A percentile compares a stretch with the other conserved stretches of the same genome.
Evolutionary conservation across 2,329 filamentous ascomycete genomes (phyloP).

Genomic region (Exophiala aquamarina): DNA sequence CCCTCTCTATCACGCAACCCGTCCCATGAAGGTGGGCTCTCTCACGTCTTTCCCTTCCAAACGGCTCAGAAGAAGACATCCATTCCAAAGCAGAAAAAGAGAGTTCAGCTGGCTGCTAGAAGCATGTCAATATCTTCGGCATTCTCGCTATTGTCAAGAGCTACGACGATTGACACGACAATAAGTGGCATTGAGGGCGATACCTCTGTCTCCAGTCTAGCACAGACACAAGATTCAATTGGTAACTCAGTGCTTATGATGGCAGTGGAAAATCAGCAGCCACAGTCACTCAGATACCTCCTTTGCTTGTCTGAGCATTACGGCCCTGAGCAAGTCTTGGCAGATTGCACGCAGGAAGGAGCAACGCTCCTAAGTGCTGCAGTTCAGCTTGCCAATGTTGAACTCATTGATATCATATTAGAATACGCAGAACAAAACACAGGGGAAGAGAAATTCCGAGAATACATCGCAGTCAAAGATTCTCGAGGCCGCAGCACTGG

Average conservation of each 20-base stretch:
- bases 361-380: conserved; percentile 88
- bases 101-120: conserved; percentile 83
- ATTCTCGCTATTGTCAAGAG: conserved; percentile 76
- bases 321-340: conserved; percentile 66
- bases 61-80: conserved; percentile 45
- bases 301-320: conserved; percentile 76
- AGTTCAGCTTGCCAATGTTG: conserved; percentile 76
- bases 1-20: conserved; percentile 41
- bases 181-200: conserved; percentile 78
- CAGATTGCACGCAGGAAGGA: conserved; percentile 85
- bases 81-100: conserved; percentile 54
- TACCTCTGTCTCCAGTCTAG: conserved; percentile 70
- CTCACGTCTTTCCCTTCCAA: conserved; percentile 92
- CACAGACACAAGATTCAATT: conserved; percentile 57
- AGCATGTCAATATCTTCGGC: conserved; percentile 86
- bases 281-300: conserved; percentile 74
- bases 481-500: conserved; percentile 82
- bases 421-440: conserved; percentile 64
- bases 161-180: conserved; percentile 73
- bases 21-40: conserved; percentile 49
- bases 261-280: conserved; percentile 72
- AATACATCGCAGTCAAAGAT: conserved; percentile 76
- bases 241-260: conserved; percentile 90
- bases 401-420: conserved; percentile 73
- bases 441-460: conserved; percentile 56